Conservation (phyloP, 2,329 filamentous ascomycete species). For the Periconia sp. region DNA sequence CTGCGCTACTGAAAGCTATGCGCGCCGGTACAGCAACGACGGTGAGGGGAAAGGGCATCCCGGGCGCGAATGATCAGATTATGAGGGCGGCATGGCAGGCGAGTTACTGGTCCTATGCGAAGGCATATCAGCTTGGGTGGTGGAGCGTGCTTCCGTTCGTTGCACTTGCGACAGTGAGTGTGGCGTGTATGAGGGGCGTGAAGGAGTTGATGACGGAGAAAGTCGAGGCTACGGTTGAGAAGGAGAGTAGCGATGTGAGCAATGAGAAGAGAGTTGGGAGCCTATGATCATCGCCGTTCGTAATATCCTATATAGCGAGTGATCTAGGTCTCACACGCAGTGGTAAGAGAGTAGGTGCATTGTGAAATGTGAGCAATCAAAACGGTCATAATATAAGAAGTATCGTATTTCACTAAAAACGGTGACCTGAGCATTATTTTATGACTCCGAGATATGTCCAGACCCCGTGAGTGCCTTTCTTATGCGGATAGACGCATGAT, state of each 20-base stretch:
- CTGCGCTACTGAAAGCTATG: constrained; percentile 23
- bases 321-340: no score
- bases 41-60: constrained; percentile 12
- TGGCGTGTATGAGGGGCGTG: constrained; percentile 30
- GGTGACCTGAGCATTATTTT: no score
- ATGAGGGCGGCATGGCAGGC: constrained; percentile 26
- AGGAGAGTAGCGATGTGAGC: constrained; percentile 1
- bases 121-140: constrained; percentile 31
- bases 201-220: constrained; percentile 33
- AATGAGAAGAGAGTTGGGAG: background rate
- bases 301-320: no score
- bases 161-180: constrained; percentile 24
- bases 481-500: no score
- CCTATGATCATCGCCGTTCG: background rate
- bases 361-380: no score
- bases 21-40: constrained; percentile 14
- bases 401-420: no score
- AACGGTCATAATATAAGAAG: no score
- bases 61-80: constrained; percentile 17
- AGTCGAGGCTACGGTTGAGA: constrained; percentile 36
- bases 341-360: no score
- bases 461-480: no score
- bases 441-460: no score
- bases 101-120: constrained; percentile 32
- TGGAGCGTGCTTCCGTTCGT: constrained; percentile 37